Evolutionary conservation across 1,284 basidiomycete genomes (phyloP).

Genomic region (Cutaneotrichosporon dermatis): DNA sequence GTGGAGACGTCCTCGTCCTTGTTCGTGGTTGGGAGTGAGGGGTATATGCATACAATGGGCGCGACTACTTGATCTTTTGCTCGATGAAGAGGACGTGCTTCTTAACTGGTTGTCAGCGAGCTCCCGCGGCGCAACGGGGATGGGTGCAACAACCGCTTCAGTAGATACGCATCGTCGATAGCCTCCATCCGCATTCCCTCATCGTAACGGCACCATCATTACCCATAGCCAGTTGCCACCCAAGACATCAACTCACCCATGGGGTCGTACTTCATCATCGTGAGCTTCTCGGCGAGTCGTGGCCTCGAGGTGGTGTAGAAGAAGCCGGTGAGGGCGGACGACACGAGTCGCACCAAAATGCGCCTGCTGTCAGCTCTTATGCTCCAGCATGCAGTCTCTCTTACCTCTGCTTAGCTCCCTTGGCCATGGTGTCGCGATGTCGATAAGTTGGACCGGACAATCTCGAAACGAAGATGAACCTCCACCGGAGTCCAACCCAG

Average conservation of each 20-base stretch:
- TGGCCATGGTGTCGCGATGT: constrained; percentile 43
- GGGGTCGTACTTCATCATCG: constrained; percentile 84
- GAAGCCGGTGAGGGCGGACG: constrained; percentile 81
- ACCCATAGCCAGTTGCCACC: neutral
- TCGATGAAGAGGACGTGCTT: constrained; percentile 68
- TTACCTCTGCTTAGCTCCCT: constrained; percentile 59
- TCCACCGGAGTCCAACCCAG: neutral
- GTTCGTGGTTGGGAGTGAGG: constrained; percentile 18
- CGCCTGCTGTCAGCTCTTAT: constrained; percentile 55
- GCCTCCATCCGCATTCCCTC: no score
- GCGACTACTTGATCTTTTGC: constrained; percentile 56
- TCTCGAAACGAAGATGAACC: constrained; percentile 4
- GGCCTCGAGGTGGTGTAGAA: constrained; percentile 78
- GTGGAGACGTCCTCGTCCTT: constrained; percentile 27
- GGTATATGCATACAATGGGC: constrained; percentile 20
- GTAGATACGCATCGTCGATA: no score
- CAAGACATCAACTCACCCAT: constrained; percentile 56
- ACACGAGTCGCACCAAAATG: constrained; percentile 76
- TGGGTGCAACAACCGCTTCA: no score
- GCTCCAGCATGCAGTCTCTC: constrained; percentile 14
- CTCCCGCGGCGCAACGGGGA: no score
- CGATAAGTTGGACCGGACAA: neutral
- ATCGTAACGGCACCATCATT: no score
- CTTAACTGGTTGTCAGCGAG: constrained; percentile 55
- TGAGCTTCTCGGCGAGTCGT: constrained; percentile 65